Conservation (phyloP, 2,329 filamentous ascomycete genomes). For the Hymenoscyphus fraxineus region DNA sequence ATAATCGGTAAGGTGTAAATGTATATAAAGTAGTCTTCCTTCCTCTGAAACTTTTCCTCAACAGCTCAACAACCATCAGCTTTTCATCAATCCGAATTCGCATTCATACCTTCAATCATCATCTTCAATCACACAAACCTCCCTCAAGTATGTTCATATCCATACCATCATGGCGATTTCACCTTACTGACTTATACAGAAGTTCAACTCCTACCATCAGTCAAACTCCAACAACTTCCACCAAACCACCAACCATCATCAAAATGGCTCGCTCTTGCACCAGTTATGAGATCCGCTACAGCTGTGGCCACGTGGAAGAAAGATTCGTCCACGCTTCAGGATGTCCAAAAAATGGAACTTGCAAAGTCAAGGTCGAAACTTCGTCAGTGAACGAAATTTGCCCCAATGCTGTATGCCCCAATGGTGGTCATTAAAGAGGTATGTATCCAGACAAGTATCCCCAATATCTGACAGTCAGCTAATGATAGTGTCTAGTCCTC, state of each 20-base stretch:
- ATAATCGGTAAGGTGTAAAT: slow-evolving; percentile 1
- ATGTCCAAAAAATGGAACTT: neutral
- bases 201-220: neutral
- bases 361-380: too few relatives aligned
- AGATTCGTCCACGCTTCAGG: neutral
- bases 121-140: neutral
- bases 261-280: neutral
- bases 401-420: neutral
- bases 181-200: neutral
- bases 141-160: neutral
- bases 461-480: neutral
- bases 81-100: neutral
- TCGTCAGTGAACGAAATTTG: neutral
- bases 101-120: neutral
- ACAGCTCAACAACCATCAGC: neutral
- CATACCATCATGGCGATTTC: neutral
- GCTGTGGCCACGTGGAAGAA: neutral
- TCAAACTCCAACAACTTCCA: neutral
- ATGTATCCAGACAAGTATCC: neutral
- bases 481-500: neutral
- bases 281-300: neutral
- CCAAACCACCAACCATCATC: neutral
- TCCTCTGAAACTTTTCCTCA: neutral
- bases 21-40: slow-evolving; percentile 2
- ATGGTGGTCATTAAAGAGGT: neutral